phyloP scores from a whole-genome alignment of 805 yeast species.

The Candida suzukii region DNA sequence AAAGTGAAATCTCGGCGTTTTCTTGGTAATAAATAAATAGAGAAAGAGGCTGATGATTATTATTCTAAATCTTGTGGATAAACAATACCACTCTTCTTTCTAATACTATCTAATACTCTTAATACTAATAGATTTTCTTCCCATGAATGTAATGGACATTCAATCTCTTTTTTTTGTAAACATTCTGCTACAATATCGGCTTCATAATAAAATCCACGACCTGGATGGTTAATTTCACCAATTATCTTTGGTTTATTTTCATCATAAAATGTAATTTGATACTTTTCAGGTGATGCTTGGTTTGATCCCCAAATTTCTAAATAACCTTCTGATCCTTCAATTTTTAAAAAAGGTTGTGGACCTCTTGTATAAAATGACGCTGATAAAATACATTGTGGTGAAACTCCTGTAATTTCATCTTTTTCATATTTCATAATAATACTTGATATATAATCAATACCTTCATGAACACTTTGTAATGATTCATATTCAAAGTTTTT shows the following conservation, averaged over 20 bases:
- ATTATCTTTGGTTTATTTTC: conserved; percentile 5
- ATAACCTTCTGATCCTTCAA: conserved; percentile 14
- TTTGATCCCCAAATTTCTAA: conserved; percentile 10
- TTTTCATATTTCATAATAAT: conserved; percentile 30
- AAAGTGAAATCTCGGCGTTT: too few species aligned
- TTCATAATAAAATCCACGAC: conserved; percentile 47
- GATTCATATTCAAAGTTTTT: conserved; percentile 20
- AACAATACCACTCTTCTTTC: conserved; percentile 35
- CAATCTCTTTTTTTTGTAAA: conserved; percentile 30
- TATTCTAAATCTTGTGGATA: conserved; percentile 31
- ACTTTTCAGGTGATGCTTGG: conserved; percentile 19
- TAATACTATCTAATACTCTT: conserved; percentile 39
- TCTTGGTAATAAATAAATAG: too few species aligned
- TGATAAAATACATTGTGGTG: conserved; percentile 30
- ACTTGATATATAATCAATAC: conserved; percentile 35
- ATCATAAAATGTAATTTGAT: conserved; percentile 27
- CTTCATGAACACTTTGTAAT: conserved; percentile 30
- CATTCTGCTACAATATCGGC: conserved; percentile 47
- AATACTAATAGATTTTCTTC: conserved; percentile 41
- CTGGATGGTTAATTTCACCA: conserved; percentile 27
- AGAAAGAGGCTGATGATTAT: too few species aligned
- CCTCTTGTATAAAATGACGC: conserved; percentile 9
- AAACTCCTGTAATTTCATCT: conserved; percentile 17
- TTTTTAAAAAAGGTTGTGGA: conserved; percentile 7
- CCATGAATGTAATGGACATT: conserved; percentile 31